Evolutionary conservation across 139 green algal genomes (phyloP).

Genomic region (Closterium sp.): DNA sequence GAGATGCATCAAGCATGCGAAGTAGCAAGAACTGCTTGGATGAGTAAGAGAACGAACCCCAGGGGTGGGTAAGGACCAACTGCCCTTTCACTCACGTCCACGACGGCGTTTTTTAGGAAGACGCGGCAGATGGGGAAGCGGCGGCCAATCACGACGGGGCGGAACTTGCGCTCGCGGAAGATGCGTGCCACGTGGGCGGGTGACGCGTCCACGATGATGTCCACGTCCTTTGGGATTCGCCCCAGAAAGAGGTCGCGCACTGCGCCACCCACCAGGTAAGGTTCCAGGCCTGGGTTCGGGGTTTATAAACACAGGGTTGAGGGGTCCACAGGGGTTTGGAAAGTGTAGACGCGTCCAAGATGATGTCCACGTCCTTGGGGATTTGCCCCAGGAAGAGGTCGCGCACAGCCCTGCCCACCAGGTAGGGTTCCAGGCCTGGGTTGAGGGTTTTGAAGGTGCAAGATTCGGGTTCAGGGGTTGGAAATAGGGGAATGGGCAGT

Average conservation of each 20-base stretch:
- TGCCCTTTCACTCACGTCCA: background rate
- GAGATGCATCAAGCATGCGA: too few species aligned
- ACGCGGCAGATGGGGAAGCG: background rate
- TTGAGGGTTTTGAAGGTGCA: background rate
- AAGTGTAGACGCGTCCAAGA: background rate
- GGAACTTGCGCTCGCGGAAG: background rate
- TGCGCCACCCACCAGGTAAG: constrained; percentile 45
- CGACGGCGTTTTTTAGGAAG: background rate
- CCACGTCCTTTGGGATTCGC: constrained; percentile 49
- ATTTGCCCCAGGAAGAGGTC: constrained; percentile 39
- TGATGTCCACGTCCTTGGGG: constrained; percentile 53
- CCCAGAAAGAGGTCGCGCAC: constrained; percentile 47
- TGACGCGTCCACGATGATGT: constrained; percentile 14
- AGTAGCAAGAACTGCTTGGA: too few species aligned
- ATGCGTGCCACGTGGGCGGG: background rate
- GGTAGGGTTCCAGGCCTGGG: constrained; percentile 44
- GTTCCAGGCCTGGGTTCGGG: constrained; percentile 23
- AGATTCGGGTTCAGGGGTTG: background rate
- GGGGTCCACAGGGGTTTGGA: too few species aligned
- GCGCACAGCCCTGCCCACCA: constrained; percentile 43
- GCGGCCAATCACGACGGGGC: background rate
- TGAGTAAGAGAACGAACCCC: too few species aligned
- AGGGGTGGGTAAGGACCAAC: too few species aligned
- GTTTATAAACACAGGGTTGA: too few species aligned
- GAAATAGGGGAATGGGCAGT: background rate